These are phyloP conservation scores for Colletotrichum musicola DNA, from an alignment of 2,329 filamentous ascomycete species.

Conservation along the genomic window DNA sequence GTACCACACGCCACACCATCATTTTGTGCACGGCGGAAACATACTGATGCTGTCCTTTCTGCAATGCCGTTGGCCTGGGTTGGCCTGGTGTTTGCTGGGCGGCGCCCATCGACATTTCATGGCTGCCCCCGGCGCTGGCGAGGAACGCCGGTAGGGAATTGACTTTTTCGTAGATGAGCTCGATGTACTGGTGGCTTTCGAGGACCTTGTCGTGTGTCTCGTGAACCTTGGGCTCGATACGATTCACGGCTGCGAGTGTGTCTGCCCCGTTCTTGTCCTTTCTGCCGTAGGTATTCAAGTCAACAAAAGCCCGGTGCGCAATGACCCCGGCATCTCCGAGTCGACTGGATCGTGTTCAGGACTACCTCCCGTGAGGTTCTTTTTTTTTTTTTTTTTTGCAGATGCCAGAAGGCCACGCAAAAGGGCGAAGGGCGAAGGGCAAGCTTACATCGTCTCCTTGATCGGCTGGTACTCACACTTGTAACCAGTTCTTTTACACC, in stretches of 20 bases:
- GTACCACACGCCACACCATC: constrained; percentile 37
- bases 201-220: constrained; percentile 26
- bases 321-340: too few relatives aligned
- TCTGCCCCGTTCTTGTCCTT: constrained; percentile 74
- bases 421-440: background rate
- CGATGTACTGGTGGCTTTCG: background rate
- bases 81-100: constrained; percentile 38
- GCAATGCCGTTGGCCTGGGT: background rate
- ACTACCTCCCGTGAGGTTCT: too few relatives aligned
- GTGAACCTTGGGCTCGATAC: constrained; percentile 69
- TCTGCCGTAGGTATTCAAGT: constrained; percentile 48
- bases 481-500: constrained; percentile 57
- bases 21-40: constrained; percentile 32
- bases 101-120: constrained; percentile 31
- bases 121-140: constrained; percentile 8
- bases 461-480: constrained; percentile 70
- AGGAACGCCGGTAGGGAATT: too few relatives aligned
- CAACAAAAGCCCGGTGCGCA: background rate
- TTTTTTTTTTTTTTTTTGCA: too few relatives aligned
- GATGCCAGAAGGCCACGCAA: background rate
- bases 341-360: too few relatives aligned
- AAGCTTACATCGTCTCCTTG: constrained; percentile 71
- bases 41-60: constrained; percentile 22
- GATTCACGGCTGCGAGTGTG: constrained; percentile 68
- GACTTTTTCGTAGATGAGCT: background rate